phyloP scores from a whole-genome alignment of 352 stramenopile genomes.

The Globisporangium spinosum region DNA sequence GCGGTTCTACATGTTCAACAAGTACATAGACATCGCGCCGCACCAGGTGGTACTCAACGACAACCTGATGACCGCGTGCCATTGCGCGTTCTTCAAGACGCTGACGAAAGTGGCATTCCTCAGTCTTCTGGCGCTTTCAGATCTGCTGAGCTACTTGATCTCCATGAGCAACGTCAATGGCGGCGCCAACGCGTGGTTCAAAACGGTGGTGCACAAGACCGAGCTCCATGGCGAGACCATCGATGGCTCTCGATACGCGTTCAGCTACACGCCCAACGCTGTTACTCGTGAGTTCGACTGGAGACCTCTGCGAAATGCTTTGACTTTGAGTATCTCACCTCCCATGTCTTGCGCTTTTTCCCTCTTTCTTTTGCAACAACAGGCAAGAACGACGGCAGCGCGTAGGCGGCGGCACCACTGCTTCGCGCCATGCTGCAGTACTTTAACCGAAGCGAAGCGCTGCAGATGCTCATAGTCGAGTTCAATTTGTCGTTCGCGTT shows the following conservation, averaged over 20 bases:
- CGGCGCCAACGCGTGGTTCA: conserved; percentile 29
- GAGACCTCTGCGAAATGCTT: neutral
- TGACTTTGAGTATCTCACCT: neutral
- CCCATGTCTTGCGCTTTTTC: neutral
- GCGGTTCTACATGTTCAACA: conserved; percentile 22
- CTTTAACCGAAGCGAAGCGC: conserved; percentile 16
- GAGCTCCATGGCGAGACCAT: conserved; percentile 28
- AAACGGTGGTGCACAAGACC: conserved; percentile 16
- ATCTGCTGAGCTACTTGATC: conserved; percentile 24
- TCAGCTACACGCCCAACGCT: conserved; percentile 20
- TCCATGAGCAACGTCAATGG: conserved; percentile 38
- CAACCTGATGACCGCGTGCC: conserved; percentile 26
- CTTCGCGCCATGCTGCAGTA: conserved; percentile 24
- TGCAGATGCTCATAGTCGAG: conserved; percentile 24
- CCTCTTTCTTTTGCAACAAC: neutral
- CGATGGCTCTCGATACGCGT: conserved; percentile 18
- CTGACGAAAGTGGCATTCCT: conserved; percentile 32
- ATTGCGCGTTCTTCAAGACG: conserved; percentile 38
- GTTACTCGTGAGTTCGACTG: conserved; percentile 13
- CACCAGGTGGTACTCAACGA: conserved; percentile 25
- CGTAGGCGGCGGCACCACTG: conserved; percentile 29
- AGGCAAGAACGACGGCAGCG: conserved; percentile 33
- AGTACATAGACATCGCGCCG: conserved; percentile 27
- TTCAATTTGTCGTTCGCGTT: conserved; percentile 28
- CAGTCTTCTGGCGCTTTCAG: conserved; percentile 21